Evolutionary conservation across 129 eudicot genomes (phyloP), one percentile per base, ranked within the genome.

Genomic region (Ambrosia artemisiifolia): DNA sequence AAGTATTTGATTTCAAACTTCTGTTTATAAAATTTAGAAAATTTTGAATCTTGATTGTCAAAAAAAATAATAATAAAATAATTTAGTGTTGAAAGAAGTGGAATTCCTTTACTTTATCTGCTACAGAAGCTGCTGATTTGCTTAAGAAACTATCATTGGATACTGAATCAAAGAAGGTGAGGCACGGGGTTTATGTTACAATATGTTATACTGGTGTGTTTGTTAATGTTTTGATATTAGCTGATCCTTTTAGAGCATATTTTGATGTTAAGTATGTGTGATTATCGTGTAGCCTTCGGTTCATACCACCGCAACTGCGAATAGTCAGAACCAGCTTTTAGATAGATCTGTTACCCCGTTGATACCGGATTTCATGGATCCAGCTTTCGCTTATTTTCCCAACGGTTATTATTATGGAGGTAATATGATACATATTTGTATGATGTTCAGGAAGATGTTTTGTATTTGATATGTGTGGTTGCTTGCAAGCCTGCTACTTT

Each of bases 101-200:
- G 75, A 34, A 9, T 36, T 57, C 79, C 81, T 85, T 70, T 1
- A 84, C 82, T 72, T n/a, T 57, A 34, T 35, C 0, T 85, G 34
- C 69, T 38, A 49, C 48, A 93, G 98, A 93, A 75, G 79, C 98
- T 62, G 87, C 92, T 17, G 98, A 87, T 71, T 85, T 90, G 87
- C 51, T 93, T 76, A 90, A 93, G 78, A 89, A 89, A 36, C 42
- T 93, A 35, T 80, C 96, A 10, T 79, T 93, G 87, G 98, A 93
- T 70, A 72, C 96, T 34, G 90, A 83, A 56, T 11, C 86, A 1
- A 93, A 85, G 72, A 93, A 93, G 95, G 96, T 93, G 8, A n/a
- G 18, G 0, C 9, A 17, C 19, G 6, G 13, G 19, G 3, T 44
- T 33, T 5, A 46, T 30, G 16, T 0, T 34, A 47, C 51, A 48